Conservation (phyloP, 805 yeast genomes). For the Teunomyces cretensis region DNA sequence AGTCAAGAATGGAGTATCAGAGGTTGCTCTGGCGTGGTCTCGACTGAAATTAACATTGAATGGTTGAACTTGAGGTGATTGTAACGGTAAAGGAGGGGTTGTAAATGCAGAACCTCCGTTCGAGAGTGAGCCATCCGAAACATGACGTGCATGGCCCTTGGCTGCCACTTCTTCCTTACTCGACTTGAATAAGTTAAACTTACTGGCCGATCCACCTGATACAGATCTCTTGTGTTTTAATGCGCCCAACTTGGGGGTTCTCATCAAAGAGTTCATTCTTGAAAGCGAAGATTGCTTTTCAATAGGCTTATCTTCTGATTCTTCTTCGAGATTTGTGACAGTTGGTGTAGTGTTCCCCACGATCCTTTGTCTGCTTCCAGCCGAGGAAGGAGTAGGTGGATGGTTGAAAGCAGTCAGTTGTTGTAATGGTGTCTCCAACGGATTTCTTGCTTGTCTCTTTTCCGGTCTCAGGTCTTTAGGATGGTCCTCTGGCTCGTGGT, state of each 20-base stretch:
- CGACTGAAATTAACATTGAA: constrained; percentile 9
- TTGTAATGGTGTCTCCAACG: constrained; percentile 3
- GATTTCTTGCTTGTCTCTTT: background rate
- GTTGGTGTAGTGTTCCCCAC: constrained; percentile 23
- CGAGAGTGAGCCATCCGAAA: constrained; percentile 37
- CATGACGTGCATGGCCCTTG: constrained; percentile 38
- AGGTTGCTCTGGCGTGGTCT: constrained; percentile 41
- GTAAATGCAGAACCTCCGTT: constrained; percentile 33
- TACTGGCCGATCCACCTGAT: constrained; percentile 31
- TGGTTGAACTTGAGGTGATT: constrained; percentile 17
- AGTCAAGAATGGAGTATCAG: constrained; percentile 39
- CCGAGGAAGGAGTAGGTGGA: constrained; percentile 2
- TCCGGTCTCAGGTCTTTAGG: constrained; percentile 1
- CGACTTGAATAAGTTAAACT: constrained; percentile 35
- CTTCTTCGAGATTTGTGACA: constrained; percentile 31
- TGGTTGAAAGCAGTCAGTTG: background rate
- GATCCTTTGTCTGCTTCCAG: constrained; percentile 5
- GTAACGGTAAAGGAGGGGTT: constrained; percentile 46
- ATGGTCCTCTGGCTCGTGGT: constrained; percentile 8
- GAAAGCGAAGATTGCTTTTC: constrained; percentile 12
- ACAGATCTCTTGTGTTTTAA: constrained; percentile 42
- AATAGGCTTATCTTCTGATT: constrained; percentile 14
- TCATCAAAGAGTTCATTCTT: constrained; percentile 29
- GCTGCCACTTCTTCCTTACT: constrained; percentile 16
- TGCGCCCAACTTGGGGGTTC: constrained; percentile 30